Conservation (phyloP, 257 asterid species). For the Euphrasia confusa region DNA sequence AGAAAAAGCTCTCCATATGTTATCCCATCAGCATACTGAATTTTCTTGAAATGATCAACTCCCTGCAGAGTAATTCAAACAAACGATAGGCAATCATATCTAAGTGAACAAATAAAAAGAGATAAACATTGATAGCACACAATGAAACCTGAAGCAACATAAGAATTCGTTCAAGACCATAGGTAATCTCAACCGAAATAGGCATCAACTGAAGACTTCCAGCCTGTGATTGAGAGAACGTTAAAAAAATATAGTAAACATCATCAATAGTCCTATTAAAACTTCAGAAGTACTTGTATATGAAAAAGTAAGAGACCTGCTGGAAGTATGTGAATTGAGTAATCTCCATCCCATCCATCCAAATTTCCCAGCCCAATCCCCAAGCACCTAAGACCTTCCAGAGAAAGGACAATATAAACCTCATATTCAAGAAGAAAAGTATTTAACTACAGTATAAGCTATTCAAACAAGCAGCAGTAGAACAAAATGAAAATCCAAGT, state of each 20-base stretch:
- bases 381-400: slow-evolving; percentile 97
- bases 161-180: slow-evolving; percentile 95
- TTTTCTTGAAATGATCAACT: slow-evolving; percentile 96
- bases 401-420: slow-evolving; percentile 26
- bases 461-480: slow-evolving; percentile 20
- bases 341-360: slow-evolving; percentile 99
- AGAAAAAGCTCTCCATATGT: slow-evolving; percentile 94
- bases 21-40: slow-evolving; percentile 92
- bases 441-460: slow-evolving; percentile 12
- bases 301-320: slow-evolving; percentile 54
- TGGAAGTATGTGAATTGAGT: slow-evolving; percentile 98
- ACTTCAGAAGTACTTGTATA: slow-evolving; percentile 11
- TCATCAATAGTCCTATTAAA: slow-evolving; percentile 1
- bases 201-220: slow-evolving; percentile 92
- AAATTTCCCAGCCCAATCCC: slow-evolving; percentile 99
- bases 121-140: slow-evolving; percentile 21
- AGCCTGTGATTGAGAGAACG: slow-evolving; percentile 49
- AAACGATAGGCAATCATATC: slow-evolving; percentile 25
- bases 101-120: slow-evolving; percentile 17
- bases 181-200: slow-evolving; percentile 90
- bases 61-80: slow-evolving; percentile 54
- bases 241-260: slow-evolving; percentile 19
- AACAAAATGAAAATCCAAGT: slow-evolving; percentile 13
- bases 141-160: slow-evolving; percentile 91
- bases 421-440: slow-evolving; percentile 2